Conservation (phyloP, 1,284 basidiomycete genomes). For the Apiotrichum sp. region DNA sequence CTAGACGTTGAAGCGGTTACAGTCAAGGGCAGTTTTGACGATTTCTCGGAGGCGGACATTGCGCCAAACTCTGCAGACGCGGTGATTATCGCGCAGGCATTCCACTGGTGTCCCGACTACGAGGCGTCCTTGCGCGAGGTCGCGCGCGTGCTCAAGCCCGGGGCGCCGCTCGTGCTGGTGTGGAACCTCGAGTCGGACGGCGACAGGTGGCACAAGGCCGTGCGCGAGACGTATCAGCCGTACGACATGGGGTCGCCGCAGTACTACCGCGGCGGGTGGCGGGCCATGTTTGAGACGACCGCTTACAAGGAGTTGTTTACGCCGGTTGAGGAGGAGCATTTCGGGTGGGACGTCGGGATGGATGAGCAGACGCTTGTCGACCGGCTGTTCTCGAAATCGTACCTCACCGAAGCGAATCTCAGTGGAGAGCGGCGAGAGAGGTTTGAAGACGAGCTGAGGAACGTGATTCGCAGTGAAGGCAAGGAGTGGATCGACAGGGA, state of each 20-base stretch:
- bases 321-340: constrained; percentile 18
- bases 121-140: constrained; percentile 40
- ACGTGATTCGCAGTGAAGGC: constrained; percentile 21
- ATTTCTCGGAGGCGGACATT: constrained; percentile 30
- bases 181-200: constrained; percentile 42
- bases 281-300: constrained; percentile 26
- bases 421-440: constrained; percentile 23
- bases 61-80: constrained; percentile 30
- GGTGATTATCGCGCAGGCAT: constrained; percentile 46
- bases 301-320: constrained; percentile 34
- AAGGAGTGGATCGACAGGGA: constrained; percentile 40
- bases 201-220: constrained; percentile 17
- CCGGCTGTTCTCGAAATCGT: constrained; percentile 40
- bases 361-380: constrained; percentile 35
- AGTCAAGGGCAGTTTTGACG: constrained; percentile 46
- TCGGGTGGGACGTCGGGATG: constrained; percentile 25
- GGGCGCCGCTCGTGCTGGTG: constrained; percentile 39
- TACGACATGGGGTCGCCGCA: constrained; percentile 39
- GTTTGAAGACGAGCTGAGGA: constrained; percentile 23
- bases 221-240: constrained; percentile 31
- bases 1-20: not conserved
- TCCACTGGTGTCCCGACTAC: constrained; percentile 46
- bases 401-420: constrained; percentile 35
- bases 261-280: constrained; percentile 38
- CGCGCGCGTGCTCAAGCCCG: constrained; percentile 42